These are phyloP conservation scores for Trichoderma breve DNA, from an alignment of 2,329 filamentous ascomycete species.

Conservation along the genomic window DNA sequence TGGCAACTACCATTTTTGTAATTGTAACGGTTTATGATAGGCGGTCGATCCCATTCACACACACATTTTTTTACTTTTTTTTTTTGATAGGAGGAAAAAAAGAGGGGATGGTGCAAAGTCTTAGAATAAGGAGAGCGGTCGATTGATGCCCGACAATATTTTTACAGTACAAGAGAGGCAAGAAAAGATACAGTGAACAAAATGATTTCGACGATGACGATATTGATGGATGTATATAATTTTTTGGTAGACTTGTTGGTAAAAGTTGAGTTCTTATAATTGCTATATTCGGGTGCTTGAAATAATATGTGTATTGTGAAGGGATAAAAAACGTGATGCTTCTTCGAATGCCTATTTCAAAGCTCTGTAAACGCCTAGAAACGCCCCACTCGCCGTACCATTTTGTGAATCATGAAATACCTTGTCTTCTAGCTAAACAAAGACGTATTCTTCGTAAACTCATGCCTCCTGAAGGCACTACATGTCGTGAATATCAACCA, in stretches of 20 bases:
- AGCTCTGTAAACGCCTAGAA: neutral
- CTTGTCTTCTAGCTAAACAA: neutral
- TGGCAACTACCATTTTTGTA: conserved; percentile 27
- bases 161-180: neutral
- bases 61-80: neutral
- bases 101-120: neutral
- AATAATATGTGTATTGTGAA: neutral
- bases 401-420: conserved; percentile 7
- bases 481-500: neutral
- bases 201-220: neutral
- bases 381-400: conserved; percentile 3
- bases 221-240: neutral
- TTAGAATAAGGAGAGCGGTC: neutral
- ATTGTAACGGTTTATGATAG: conserved; percentile 28
- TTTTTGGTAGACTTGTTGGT: neutral
- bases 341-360: neutral
- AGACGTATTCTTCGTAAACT: conserved; percentile 1
- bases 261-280: neutral
- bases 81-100: neutral
- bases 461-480: neutral
- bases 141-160: conserved; percentile 2
- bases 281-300: neutral
- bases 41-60: neutral
- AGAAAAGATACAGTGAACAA: conserved; percentile 2
- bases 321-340: neutral